A percentile compares a stretch with the other conserved stretches of the same genome.
Evolutionary conservation across 495 filamentous ascomycete species (phyloP).

Genomic region (Glutinoglossum americanum): DNA sequence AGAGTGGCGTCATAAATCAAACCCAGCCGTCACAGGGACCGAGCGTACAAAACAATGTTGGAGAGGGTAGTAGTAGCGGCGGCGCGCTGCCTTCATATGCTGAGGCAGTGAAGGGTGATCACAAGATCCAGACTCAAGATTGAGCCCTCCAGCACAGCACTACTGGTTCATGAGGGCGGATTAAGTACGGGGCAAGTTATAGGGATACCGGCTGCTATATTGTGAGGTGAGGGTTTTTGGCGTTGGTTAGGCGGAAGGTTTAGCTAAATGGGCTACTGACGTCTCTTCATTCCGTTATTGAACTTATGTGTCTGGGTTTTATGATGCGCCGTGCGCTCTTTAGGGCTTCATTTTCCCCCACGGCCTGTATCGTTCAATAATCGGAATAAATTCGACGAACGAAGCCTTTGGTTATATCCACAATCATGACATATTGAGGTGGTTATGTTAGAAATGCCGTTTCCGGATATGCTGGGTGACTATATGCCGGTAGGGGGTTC

Average conservation of each 20-base stretch:
- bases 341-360: not conserved
- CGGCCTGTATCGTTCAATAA: not conserved
- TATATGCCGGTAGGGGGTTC: no score
- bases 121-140: constrained; percentile 49
- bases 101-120: constrained; percentile 66
- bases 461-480: no score
- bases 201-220: not conserved
- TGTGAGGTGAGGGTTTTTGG: not conserved
- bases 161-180: not conserved
- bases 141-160: not conserved
- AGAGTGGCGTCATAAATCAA: not conserved
- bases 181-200: not conserved
- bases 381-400: not conserved
- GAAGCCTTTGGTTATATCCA: no score
- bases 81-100: constrained; percentile 56
- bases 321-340: not conserved
- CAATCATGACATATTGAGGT: no score
- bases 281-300: not conserved
- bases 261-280: not conserved
- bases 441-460: no score
- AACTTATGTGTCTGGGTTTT: not conserved
- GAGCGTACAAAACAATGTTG: constrained; percentile 1
- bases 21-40: not conserved
- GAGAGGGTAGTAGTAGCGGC: constrained; percentile 10
- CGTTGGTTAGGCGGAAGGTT: not conserved